A percentile compares a stretch with the other conserved stretches of the same genome.
Conservation (phyloP, 116 monocot genomes). For the Papilionanthe hybrid region DNA sequence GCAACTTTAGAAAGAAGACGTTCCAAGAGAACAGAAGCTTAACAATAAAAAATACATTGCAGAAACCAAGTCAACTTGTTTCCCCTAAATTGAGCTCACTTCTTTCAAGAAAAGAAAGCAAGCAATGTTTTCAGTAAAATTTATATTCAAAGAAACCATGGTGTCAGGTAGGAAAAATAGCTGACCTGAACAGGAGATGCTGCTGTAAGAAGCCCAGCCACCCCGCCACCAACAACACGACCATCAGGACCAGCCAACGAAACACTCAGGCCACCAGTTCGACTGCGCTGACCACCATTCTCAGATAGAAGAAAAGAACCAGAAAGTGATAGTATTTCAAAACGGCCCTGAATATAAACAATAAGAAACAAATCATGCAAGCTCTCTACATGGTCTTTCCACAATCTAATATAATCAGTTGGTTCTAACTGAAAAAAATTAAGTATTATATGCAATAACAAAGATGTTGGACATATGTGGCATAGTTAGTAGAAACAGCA, state of each 20-base stretch:
- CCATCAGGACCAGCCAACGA: conserved; percentile 93
- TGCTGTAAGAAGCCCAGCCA: conserved; percentile 83
- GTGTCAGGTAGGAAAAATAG: background rate
- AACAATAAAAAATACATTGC: background rate
- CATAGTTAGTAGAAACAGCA: background rate
- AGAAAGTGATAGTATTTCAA: conserved; percentile 86
- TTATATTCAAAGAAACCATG: background rate
- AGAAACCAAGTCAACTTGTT: background rate
- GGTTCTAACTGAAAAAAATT: too few species aligned
- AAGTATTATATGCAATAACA: background rate
- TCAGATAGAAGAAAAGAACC: conserved; percentile 85
- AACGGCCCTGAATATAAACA: conserved; percentile 55
- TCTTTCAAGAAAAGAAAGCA: background rate
- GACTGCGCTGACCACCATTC: conserved; percentile 72
- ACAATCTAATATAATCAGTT: background rate
- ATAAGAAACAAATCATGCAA: background rate
- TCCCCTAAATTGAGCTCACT: background rate
- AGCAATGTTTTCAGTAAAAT: background rate
- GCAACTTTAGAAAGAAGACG: background rate
- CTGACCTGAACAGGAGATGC: conserved; percentile 92
- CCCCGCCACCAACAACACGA: conserved; percentile 92
- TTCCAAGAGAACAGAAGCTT: background rate
- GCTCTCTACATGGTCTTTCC: background rate
- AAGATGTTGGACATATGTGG: background rate
- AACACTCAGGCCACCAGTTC: conserved; percentile 92